Base-by-base conservation (phyloP, 805 yeast genomes). In the Sugiyamaella americana region DNA sequence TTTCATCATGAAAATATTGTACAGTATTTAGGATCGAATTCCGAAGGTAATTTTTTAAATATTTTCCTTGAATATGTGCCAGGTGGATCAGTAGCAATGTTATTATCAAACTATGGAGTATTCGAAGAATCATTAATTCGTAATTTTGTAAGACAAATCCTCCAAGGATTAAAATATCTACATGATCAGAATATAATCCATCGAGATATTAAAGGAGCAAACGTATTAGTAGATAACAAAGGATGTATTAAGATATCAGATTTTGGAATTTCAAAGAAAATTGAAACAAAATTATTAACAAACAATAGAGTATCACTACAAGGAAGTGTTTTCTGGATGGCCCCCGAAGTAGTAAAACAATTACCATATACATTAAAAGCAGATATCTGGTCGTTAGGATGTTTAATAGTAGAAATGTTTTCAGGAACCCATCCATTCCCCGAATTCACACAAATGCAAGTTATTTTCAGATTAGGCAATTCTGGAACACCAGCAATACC, bases 271-370 rank as follows among this genome's bases (percentile, higher is more conserved):
- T 83, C 93, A 18, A 78, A 78, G 50, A 80, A 79, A 49, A 66
- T 80, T 5, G 82, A 84, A 35, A 79, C 84, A 29, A 68, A 58
- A 68, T 26, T 26, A 13, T 71, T 65, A 65, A 65, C 57, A 43
- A 51, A 58, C 21, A 78, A 76, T 53, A 75, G 97, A 38, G 89
- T 86, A 1, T 87, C 96, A 0, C 67, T 87, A 44, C 97, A 91
- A 65, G 98, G 98, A 0, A 87, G 96, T 0, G 88, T 91, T 0
- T 93, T 83, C 61, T 93, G 98, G 98, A 93, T 93, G 98, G 98
- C 98, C 0, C 98, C 98, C 0, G 98, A 93, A 62, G 98, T 93
- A 5, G 98, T 93, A 16, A 87, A 88, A 58, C 97, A 89, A 60
- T 82, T 86, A 1, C 86, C 88, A 0, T 86, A 91, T 44, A 91